Conservation (phyloP, 495 filamentous ascomycete species). For the Lasiosphaeria hispida region DNA sequence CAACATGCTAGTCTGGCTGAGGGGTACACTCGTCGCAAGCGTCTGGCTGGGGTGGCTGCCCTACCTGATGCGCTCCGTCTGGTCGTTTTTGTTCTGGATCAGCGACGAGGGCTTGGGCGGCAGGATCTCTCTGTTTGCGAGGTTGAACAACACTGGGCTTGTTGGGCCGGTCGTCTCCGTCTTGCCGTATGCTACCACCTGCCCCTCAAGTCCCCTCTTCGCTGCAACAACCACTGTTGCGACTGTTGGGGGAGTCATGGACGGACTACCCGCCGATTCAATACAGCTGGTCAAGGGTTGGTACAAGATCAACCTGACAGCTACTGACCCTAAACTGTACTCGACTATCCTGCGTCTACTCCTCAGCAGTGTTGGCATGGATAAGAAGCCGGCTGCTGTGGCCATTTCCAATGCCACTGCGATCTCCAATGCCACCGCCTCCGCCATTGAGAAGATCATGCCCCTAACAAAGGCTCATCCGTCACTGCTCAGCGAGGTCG, state of each 20-base stretch:
- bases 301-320: slow-evolving; percentile 27
- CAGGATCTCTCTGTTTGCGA: slow-evolving; percentile 23
- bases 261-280: slow-evolving; percentile 27
- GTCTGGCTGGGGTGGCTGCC: slow-evolving; percentile 90
- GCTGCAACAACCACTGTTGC: slow-evolving; percentile 36
- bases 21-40: slow-evolving; percentile 72
- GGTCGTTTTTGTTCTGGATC: slow-evolving; percentile 91
- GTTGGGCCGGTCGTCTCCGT: not conserved
- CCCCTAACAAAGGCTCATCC: slow-evolving; percentile 12
- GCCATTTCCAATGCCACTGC: not conserved
- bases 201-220: slow-evolving; percentile 47
- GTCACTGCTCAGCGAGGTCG: slow-evolving; percentile 68
- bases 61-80: slow-evolving; percentile 86
- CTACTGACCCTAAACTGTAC: slow-evolving; percentile 25
- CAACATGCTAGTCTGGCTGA: slow-evolving; percentile 70
- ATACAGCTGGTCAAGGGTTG: slow-evolving; percentile 28
- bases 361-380: slow-evolving; percentile 29
- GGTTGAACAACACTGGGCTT: slow-evolving; percentile 15
- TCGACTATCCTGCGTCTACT: slow-evolving; percentile 25
- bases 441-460: not conserved
- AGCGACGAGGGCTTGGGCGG: slow-evolving; percentile 85
- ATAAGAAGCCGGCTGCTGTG: slow-evolving; percentile 8
- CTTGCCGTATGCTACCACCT: slow-evolving; percentile 29
- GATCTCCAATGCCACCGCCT: slow-evolving; percentile 13
- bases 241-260: slow-evolving; percentile 29